A percentile compares a stretch with the other conserved stretches of the same genome.
Evolutionary conservation across 208 protist genomes (phyloP).

Genomic region (Crithidia expoeki): DNA sequence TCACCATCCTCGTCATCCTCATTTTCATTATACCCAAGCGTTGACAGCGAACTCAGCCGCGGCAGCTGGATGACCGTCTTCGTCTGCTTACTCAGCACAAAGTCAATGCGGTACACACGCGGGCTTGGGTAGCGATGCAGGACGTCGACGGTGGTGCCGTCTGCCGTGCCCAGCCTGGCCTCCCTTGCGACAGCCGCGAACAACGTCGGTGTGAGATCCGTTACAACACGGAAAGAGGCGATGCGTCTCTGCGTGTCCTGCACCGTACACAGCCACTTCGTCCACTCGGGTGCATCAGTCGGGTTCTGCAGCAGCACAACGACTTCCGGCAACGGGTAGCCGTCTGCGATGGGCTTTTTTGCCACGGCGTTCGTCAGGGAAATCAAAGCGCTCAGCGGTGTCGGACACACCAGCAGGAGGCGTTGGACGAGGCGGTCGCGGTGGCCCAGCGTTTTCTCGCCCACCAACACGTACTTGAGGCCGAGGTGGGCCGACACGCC

Average conservation of each 20-base stretch:
- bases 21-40: conserved; percentile 53
- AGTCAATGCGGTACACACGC: conserved; percentile 80
- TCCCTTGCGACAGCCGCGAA: conserved; percentile 54
- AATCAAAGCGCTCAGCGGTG: conserved; percentile 35
- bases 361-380: conserved; percentile 23
- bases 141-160: conserved; percentile 57
- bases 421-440: conserved; percentile 63
- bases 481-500: conserved; percentile 62
- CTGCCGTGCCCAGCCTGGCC: conserved; percentile 31
- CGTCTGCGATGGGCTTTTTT: conserved; percentile 16
- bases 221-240: conserved; percentile 30
- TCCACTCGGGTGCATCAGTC: conserved; percentile 34
- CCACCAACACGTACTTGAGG: conserved; percentile 74
- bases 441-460: conserved; percentile 77
- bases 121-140: conserved; percentile 46
- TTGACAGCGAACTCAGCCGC: conserved; percentile 58
- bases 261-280: conserved; percentile 31
- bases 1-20: conserved; percentile 29
- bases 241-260: conserved; percentile 26
- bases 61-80: conserved; percentile 77
- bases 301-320: conserved; percentile 52
- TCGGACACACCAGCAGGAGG: conserved; percentile 68
- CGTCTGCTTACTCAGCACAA: conserved; percentile 73
- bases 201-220: conserved; percentile 49
- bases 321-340: conserved; percentile 52